These are phyloP conservation scores for Incumbomyces delicatus DNA, from an alignment of 2,329 filamentous ascomycete species.

Conservation along the genomic window DNA sequence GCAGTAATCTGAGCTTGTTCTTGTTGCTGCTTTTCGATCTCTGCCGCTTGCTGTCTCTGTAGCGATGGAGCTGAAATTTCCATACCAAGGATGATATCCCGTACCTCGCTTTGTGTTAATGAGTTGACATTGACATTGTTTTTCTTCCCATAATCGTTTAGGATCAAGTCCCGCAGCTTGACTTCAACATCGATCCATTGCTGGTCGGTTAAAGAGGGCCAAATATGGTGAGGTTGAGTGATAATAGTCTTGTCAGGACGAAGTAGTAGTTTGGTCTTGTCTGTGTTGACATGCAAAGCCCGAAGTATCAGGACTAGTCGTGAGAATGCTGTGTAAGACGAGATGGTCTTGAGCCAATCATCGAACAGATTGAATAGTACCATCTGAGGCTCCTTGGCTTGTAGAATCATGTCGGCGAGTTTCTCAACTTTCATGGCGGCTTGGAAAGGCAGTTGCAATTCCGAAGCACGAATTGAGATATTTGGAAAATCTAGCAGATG, in stretches of 20 bases:
- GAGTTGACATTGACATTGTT: conserved; percentile 99
- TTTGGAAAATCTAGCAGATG: conserved; percentile 98
- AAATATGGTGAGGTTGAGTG: conserved; percentile 97
- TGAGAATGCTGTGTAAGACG: conserved; percentile 96
- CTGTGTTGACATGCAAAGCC: conserved; percentile 92
- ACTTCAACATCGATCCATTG: conserved; percentile 99
- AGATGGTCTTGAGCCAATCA: conserved; percentile 97
- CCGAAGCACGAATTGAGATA: conserved; percentile 94
- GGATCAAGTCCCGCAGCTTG: conserved; percentile 83
- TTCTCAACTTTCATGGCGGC: conserved; percentile 99
- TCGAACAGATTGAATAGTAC: conserved; percentile 98
- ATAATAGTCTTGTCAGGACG: conserved; percentile 97
- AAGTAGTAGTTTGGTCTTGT: conserved; percentile 93
- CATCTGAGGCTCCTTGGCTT: conserved; percentile 98
- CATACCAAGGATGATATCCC: conserved; percentile 98
- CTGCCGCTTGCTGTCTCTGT: conserved; percentile 94
- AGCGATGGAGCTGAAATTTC: conserved; percentile 96
- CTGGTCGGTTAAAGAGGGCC: conserved; percentile 87
- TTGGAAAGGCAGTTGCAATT: conserved; percentile 95
- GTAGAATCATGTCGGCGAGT: conserved; percentile 95
- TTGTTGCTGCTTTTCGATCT: conserved; percentile 98
- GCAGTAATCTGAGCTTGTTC: conserved; percentile 94
- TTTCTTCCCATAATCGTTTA: conserved; percentile 99
- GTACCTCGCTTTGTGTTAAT: conserved; percentile 90
- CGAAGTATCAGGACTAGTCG: conserved; percentile 86